Evolutionary conservation across 2,329 filamentous ascomycete species (phyloP).

Genomic region (Lomentospora prolificans): DNA sequence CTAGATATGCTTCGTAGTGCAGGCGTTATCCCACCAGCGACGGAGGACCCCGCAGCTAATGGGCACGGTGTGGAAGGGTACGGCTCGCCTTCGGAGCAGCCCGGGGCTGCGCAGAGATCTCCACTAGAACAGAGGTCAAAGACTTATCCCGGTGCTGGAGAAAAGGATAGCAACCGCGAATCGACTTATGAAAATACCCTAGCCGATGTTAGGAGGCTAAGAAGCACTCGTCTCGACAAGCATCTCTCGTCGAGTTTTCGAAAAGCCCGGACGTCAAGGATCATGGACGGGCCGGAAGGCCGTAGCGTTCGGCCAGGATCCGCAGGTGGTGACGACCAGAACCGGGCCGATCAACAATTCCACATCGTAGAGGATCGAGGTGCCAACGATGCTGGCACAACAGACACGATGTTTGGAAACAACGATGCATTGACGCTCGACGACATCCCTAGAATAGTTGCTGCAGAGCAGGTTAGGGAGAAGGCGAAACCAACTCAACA

Average conservation of each 20-base stretch:
- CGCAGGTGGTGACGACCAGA: conserved; percentile 47
- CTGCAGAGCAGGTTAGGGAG: conserved; percentile 88
- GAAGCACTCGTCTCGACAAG: conserved; percentile 89
- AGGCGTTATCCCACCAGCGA: conserved; percentile 67
- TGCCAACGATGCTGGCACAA: conserved; percentile 55
- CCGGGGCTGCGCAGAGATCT: conserved; percentile 15
- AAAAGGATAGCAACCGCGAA: conserved; percentile 49
- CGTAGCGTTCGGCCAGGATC: conserved; percentile 58
- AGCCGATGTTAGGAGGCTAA: conserved; percentile 83
- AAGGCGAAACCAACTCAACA: conserved; percentile 62
- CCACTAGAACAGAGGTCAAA: conserved; percentile 56
- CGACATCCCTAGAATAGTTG: conserved; percentile 92
- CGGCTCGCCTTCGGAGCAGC: conserved; percentile 40
- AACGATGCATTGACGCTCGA: conserved; percentile 89
- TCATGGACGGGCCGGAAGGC: conserved; percentile 74
- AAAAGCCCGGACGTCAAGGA: conserved; percentile 79
- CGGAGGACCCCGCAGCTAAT: conserved; percentile 60
- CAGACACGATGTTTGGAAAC: conserved; percentile 78
- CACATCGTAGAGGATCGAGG: conserved; percentile 76
- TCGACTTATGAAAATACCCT: conserved; percentile 91
- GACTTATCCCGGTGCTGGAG: conserved; percentile 53
- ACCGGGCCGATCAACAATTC: conserved; percentile 33
- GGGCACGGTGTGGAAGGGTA: conserved; percentile 46
- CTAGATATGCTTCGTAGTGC: conserved; percentile 78
- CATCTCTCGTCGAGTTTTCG: conserved; percentile 88